A percentile compares a stretch with the other conserved stretches of the same genome.
phyloP scores from a whole-genome alignment of 2,329 filamentous ascomycete species.

The Neopestalotiopsis sp. region DNA sequence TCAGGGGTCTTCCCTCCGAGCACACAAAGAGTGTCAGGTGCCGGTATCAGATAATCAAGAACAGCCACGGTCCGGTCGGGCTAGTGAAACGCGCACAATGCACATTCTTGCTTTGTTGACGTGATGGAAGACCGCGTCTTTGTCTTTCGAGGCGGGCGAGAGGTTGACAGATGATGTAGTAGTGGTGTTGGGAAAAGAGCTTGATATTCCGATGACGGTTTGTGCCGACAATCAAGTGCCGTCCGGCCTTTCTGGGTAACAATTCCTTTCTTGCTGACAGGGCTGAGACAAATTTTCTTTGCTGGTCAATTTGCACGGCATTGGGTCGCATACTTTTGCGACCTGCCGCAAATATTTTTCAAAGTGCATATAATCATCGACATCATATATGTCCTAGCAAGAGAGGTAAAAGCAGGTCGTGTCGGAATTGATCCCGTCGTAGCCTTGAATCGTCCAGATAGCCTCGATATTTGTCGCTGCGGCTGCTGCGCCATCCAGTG shows the following conservation, averaged over 20 bases:
- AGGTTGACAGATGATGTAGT: not conserved
- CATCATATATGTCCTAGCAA: too few species aligned
- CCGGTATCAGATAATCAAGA: conserved; percentile 6
- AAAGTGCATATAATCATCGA: too few species aligned
- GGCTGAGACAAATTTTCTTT: not conserved
- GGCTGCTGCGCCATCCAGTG: not conserved
- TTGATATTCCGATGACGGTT: not conserved
- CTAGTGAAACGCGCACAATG: conserved; percentile 12
- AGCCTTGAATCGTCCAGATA: not conserved
- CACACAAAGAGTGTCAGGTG: not conserved
- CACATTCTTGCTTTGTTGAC: not conserved
- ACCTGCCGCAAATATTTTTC: too few species aligned
- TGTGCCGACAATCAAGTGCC: not conserved
- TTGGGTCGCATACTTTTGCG: not conserved
- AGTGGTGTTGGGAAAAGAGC: not conserved
- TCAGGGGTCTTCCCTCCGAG: conserved; percentile 2
- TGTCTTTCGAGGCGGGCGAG: not conserved
- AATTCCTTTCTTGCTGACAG: not conserved
- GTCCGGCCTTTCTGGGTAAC: not conserved
- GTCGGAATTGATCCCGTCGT: not conserved
- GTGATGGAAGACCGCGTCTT: not conserved
- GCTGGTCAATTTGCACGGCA: not conserved
- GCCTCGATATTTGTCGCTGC: not conserved
- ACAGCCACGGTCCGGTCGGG: conserved; percentile 3
- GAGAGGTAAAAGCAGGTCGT: not conserved